Conservation (phyloP, 2,329 filamentous ascomycete genomes). For the Phialocephala sp. region DNA sequence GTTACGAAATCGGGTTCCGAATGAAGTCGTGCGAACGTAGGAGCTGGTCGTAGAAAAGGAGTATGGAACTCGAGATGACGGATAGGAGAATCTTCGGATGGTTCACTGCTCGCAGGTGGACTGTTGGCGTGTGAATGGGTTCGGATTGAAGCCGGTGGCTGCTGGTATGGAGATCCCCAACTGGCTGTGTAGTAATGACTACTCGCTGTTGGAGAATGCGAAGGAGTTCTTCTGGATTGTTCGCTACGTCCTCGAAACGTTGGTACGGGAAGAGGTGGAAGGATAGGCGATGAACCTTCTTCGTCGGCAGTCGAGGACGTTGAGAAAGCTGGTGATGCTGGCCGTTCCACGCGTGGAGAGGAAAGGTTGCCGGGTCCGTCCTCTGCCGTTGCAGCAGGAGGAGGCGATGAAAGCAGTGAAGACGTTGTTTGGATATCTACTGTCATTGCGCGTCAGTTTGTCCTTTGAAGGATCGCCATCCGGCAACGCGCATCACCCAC, state of each 20-base stretch:
- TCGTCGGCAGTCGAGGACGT: constrained; percentile 66
- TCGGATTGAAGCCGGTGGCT: constrained; percentile 56
- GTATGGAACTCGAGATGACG: constrained; percentile 67
- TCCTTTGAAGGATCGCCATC: neutral
- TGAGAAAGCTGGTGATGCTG: constrained; percentile 64
- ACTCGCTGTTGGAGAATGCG: constrained; percentile 45
- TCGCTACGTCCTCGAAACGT: constrained; percentile 61
- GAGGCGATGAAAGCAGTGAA: constrained; percentile 49
- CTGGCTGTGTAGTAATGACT: constrained; percentile 70
- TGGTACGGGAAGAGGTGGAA: constrained; percentile 65
- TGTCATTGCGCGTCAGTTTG: constrained; percentile 31
- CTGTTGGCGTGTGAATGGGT: constrained; percentile 44
- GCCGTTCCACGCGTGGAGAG: constrained; percentile 36
- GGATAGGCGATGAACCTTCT: constrained; percentile 60
- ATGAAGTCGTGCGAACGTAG: constrained; percentile 47
- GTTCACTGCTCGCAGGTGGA: constrained; percentile 62
- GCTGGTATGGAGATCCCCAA: constrained; percentile 91
- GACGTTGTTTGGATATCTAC: constrained; percentile 43
- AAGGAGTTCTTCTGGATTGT: constrained; percentile 57
- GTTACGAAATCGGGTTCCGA: constrained; percentile 47
- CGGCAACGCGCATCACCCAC: constrained; percentile 29
- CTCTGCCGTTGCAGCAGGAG: constrained; percentile 67
- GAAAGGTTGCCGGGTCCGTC: constrained; percentile 49
- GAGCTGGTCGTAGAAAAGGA: constrained; percentile 64
- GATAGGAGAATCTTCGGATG: constrained; percentile 64